These are phyloP conservation scores for Ambrosia artemisiifolia DNA, from an alignment of 129 eudicot genomes.

Conservation along the genomic window DNA sequence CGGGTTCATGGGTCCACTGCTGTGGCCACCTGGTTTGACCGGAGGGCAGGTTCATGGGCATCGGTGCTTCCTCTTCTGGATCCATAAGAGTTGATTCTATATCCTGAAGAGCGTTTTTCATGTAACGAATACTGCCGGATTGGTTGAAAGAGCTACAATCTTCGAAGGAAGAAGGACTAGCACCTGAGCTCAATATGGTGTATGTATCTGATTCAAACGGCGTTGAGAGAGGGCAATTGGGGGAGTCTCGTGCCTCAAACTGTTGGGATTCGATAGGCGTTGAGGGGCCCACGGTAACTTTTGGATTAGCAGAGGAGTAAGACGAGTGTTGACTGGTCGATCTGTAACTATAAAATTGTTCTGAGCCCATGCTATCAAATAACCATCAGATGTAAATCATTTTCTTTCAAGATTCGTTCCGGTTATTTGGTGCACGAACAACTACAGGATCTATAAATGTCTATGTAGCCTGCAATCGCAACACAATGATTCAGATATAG, in stretches of 20 bases:
- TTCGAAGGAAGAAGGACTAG: conserved; percentile 64
- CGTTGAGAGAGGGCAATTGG: conserved; percentile 64
- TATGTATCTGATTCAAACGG: conserved; percentile 47
- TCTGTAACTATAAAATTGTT: conserved; percentile 42
- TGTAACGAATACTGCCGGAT: conserved; percentile 30
- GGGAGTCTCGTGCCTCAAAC: conserved; percentile 58
- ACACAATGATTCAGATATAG: no score
- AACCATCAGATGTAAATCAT: conserved; percentile 33
- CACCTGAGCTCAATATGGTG: conserved; percentile 44
- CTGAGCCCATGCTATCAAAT: conserved; percentile 65
- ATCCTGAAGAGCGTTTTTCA: conserved; percentile 53
- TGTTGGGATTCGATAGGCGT: conserved; percentile 45
- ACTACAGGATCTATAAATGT: not conserved
- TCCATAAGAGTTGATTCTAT: conserved; percentile 75
- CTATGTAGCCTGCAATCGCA: not conserved
- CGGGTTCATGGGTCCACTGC: conserved; percentile 36
- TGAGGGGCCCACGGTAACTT: conserved; percentile 36
- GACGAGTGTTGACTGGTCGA: conserved; percentile 43
- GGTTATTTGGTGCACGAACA: not conserved
- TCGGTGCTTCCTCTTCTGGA: conserved; percentile 52
- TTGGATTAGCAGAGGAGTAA: conserved; percentile 38
- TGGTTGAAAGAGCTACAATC: conserved; percentile 41
- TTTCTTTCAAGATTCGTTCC: not conserved
- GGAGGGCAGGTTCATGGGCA: conserved; percentile 21
- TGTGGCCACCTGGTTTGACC: conserved; percentile 42